Evolutionary conservation across 176 grass and related monocot genomes (phyloP).

Genomic region (Musa troglodytarum): DNA sequence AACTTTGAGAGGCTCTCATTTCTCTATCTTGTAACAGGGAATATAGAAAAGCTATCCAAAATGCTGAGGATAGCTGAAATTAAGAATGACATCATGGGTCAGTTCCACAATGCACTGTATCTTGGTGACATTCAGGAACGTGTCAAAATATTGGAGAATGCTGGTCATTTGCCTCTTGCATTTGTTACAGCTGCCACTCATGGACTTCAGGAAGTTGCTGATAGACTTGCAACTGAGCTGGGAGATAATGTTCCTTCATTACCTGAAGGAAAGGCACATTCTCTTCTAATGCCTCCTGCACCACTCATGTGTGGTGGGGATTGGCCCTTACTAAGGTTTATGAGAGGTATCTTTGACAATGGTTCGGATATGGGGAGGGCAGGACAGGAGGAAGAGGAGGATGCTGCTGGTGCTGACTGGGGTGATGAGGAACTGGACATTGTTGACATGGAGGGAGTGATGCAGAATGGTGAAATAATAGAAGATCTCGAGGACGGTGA

Average conservation of each 20-base stretch:
- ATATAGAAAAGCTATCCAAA: slow-evolving; percentile 65
- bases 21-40: slow-evolving; percentile 76
- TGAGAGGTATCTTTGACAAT: slow-evolving; percentile 86
- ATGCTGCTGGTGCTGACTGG: slow-evolving; percentile 79
- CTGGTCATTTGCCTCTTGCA: slow-evolving; percentile 86
- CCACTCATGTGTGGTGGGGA: slow-evolving; percentile 57
- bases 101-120: slow-evolving; percentile 85
- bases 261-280: slow-evolving; percentile 50
- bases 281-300: slow-evolving; percentile 66
- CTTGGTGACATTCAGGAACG: slow-evolving; percentile 77
- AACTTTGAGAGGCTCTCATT: slow-evolving; percentile 91
- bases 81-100: slow-evolving; percentile 79
- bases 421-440: slow-evolving; percentile 82
- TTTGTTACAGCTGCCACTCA: slow-evolving; percentile 81
- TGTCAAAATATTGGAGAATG: slow-evolving; percentile 72
- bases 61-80: slow-evolving; percentile 78
- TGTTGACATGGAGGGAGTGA: slow-evolving; percentile 52
- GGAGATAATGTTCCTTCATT: slow-evolving; percentile 79
- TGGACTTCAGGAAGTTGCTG: slow-evolving; percentile 66
- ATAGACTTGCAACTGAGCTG: slow-evolving; percentile 68
- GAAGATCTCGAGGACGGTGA: slow-evolving; percentile 50
- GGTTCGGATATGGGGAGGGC: slow-evolving; percentile 64
- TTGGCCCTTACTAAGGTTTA: slow-evolving; percentile 90
- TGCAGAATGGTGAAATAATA: slow-evolving; percentile 60
- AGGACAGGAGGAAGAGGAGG: slow-evolving; percentile 66